A percentile compares a stretch with the other conserved stretches of the same genome.
Conservation (phyloP, 805 yeast genomes). For the Grigorovia yakushimaensis region DNA sequence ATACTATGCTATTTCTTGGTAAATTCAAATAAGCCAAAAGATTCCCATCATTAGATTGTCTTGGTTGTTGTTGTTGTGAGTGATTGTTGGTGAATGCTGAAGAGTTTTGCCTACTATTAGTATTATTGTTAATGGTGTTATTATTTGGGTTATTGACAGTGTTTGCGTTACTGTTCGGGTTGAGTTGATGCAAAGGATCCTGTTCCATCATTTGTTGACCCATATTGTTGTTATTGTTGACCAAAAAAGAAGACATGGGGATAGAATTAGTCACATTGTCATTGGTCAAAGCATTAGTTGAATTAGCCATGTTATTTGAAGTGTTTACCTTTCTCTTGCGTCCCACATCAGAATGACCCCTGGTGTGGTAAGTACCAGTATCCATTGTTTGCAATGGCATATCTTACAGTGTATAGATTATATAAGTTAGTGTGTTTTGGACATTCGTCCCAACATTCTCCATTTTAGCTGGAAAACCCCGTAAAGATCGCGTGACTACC, state of each 20-base stretch:
- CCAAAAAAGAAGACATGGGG: too few species aligned
- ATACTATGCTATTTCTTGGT: slow-evolving; percentile 9
- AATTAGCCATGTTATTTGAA: background rate
- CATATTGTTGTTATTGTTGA: background rate
- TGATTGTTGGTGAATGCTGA: background rate
- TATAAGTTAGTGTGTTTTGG: background rate
- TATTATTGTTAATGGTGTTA: background rate
- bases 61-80: slow-evolving; percentile 6
- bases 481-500: background rate
- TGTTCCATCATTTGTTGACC: background rate
- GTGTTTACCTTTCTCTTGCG: background rate
- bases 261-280: background rate
- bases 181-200: background rate
- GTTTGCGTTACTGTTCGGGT: background rate
- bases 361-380: background rate
- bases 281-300: background rate
- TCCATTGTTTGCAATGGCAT: background rate
- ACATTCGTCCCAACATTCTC: background rate
- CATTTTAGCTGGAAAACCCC: background rate
- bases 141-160: background rate
- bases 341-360: background rate
- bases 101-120: background rate
- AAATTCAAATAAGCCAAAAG: slow-evolving; percentile 20
- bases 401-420: background rate
- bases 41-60: slow-evolving; percentile 18